These are phyloP conservation scores for Alternaria alternata DNA, from an alignment of 2,329 filamentous ascomycete species.

Conservation along the genomic window DNA sequence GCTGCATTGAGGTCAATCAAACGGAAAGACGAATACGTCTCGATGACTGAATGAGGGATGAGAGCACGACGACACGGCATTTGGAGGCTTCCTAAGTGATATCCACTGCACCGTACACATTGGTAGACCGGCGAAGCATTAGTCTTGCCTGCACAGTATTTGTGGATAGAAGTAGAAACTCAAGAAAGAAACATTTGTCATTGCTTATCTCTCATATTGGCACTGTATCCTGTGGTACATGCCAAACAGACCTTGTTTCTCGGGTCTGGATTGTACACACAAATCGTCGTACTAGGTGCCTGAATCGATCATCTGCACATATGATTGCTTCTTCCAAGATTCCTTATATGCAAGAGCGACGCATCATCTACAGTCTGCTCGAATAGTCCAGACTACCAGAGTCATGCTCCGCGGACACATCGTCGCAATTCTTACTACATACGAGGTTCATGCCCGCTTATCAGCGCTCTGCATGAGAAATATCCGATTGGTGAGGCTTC, in stretches of 20 bases:
- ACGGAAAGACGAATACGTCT: background rate
- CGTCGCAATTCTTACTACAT: background rate
- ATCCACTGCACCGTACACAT: background rate
- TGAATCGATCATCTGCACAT: background rate
- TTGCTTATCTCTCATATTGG: background rate
- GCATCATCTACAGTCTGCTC: background rate
- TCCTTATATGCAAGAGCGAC: background rate
- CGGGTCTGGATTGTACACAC: background rate
- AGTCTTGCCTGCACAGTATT: background rate
- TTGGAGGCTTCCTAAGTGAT: background rate
- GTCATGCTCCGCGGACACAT: background rate
- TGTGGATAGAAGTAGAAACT: background rate
- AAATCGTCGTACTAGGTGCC: background rate
- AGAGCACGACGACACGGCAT: slow-evolving; percentile 2
- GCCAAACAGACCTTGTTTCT: background rate
- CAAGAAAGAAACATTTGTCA: background rate
- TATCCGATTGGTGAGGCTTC: background rate
- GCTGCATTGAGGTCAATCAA: background rate
- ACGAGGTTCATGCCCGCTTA: background rate
- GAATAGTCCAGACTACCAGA: background rate
- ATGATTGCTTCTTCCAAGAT: background rate
- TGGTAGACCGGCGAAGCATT: background rate
- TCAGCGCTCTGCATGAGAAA: background rate
- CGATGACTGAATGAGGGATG: background rate
- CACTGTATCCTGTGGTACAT: background rate